A percentile compares a stretch with the other conserved stretches of the same genome.
Evolutionary conservation across 1,139 yeast genomes (phyloP).

Genomic region (Yamadazyma siamensis): DNA sequence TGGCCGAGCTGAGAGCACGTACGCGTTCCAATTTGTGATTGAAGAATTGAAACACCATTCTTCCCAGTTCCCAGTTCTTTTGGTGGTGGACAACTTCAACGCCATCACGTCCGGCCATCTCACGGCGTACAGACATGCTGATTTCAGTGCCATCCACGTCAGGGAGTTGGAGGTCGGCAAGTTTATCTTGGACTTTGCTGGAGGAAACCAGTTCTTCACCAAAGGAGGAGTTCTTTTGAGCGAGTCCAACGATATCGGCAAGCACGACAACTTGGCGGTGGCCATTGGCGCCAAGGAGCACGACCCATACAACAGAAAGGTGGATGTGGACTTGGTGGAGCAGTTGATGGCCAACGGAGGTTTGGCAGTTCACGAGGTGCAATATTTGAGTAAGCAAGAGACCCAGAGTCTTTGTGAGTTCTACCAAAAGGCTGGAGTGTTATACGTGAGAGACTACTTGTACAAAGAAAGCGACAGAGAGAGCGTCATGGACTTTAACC

Average conservation of each 20-base stretch:
- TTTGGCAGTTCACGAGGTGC: conserved; percentile 46
- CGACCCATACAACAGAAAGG: conserved; percentile 51
- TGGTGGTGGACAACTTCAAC: conserved; percentile 76
- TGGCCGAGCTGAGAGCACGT: conserved; percentile 32
- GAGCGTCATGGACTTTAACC: conserved; percentile 26
- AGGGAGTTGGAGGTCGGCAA: conserved; percentile 67
- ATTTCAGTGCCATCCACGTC: conserved; percentile 57
- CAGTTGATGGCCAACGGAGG: conserved; percentile 45
- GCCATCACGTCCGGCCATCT: conserved; percentile 53
- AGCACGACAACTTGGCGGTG: conserved; percentile 50
- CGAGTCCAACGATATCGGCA: conserved; percentile 35
- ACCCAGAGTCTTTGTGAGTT: conserved; percentile 51
- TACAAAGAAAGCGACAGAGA: conserved; percentile 29
- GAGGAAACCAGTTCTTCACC: conserved; percentile 50
- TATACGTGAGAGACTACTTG: conserved; percentile 41
- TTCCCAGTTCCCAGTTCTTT: conserved; percentile 52
- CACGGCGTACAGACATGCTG: conserved; percentile 60
- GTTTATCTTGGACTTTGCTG: conserved; percentile 51
- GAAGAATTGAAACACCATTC: conserved; percentile 50
- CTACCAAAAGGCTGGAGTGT: conserved; percentile 53
- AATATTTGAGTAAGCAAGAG: conserved; percentile 53
- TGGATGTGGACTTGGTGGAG: conserved; percentile 57
- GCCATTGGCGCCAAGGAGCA: conserved; percentile 55
- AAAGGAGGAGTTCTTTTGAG: conserved; percentile 69
- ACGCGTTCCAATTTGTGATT: conserved; percentile 51